Evolutionary conservation across 2,329 filamentous ascomycete genomes (phyloP).

Genomic region (Exophiala lecanii-corni): DNA sequence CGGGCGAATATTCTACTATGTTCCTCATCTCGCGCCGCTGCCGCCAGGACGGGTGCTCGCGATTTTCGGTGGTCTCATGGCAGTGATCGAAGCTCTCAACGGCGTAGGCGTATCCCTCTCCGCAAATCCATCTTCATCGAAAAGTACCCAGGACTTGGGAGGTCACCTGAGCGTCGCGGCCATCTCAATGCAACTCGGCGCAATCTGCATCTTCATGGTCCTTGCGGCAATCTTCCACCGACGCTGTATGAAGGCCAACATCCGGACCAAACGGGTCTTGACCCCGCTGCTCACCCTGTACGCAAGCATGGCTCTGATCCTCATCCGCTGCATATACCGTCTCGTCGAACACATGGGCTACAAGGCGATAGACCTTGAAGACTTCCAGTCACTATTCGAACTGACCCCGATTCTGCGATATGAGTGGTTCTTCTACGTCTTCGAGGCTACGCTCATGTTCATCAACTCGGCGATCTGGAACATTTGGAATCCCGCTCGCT

Average conservation of each 20-base stretch:
- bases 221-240: slow-evolving; percentile 20
- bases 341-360: slow-evolving; percentile 42
- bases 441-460: slow-evolving; percentile 2
- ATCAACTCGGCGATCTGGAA: slow-evolving; percentile 2
- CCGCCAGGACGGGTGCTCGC: slow-evolving; percentile 44
- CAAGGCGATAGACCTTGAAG: neutral
- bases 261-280: neutral
- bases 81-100: slow-evolving; percentile 47
- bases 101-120: slow-evolving; percentile 47
- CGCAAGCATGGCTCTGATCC: slow-evolving; percentile 30
- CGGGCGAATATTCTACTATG: slow-evolving; percentile 56
- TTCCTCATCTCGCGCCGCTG: slow-evolving; percentile 55
- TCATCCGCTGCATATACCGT: slow-evolving; percentile 44
- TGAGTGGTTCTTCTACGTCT: slow-evolving; percentile 1
- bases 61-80: slow-evolving; percentile 46
- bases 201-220: slow-evolving; percentile 23
- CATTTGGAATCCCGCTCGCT: slow-evolving; percentile 1
- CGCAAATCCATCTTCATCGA: slow-evolving; percentile 35
- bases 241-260: slow-evolving; percentile 9
- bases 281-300: neutral
- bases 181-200: slow-evolving; percentile 30
- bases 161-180: slow-evolving; percentile 48
- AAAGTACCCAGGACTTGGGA: slow-evolving; percentile 38
- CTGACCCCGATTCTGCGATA: slow-evolving; percentile 1
- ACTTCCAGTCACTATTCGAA: neutral